These are phyloP conservation scores for Streptanthus diversifolius DNA, from an alignment of 345 rosid species.

Conservation along the genomic window DNA sequence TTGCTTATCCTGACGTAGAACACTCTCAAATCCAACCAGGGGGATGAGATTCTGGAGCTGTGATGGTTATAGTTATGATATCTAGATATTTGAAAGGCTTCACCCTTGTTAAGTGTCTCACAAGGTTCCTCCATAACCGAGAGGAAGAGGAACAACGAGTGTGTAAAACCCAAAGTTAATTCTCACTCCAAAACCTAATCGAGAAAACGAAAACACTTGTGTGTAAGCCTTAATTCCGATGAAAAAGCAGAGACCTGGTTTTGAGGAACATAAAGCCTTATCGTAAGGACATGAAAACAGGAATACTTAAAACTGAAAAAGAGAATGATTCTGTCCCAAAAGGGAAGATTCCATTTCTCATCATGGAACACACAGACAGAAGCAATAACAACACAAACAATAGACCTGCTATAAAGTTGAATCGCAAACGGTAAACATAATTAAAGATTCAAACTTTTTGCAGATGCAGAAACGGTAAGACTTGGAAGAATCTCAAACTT, in stretches of 20 bases:
- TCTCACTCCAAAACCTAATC: not conserved
- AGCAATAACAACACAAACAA: not conserved
- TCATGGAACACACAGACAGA: slow-evolving; percentile 8
- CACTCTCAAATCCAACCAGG: slow-evolving; percentile 83
- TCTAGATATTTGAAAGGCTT: slow-evolving; percentile 31
- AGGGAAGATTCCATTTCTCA: slow-evolving; percentile 12
- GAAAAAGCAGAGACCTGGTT: slow-evolving; percentile 22
- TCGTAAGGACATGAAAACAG: not conserved
- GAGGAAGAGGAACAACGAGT: slow-evolving; percentile 16
- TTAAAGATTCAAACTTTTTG: slow-evolving; percentile 7
- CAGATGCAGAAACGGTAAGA: slow-evolving; percentile 7
- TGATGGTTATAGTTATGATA: slow-evolving; percentile 37
- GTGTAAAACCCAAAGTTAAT: not conserved
- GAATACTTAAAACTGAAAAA: not conserved
- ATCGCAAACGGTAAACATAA: not conserved
- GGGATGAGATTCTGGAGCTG: slow-evolving; percentile 40
- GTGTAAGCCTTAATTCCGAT: not conserved
- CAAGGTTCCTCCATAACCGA: slow-evolving; percentile 52
- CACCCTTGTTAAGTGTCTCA: slow-evolving; percentile 39
- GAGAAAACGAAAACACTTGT: not conserved
- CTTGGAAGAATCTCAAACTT: not conserved
- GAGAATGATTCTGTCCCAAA: slow-evolving; percentile 15
- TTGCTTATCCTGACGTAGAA: slow-evolving; percentile 75
- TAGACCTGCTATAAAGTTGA: not conserved
- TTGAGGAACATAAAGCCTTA: slow-evolving; percentile 26